phyloP scores from a whole-genome alignment of 768 basidiomycete species.

The Daedaleopsis sinensis region DNA sequence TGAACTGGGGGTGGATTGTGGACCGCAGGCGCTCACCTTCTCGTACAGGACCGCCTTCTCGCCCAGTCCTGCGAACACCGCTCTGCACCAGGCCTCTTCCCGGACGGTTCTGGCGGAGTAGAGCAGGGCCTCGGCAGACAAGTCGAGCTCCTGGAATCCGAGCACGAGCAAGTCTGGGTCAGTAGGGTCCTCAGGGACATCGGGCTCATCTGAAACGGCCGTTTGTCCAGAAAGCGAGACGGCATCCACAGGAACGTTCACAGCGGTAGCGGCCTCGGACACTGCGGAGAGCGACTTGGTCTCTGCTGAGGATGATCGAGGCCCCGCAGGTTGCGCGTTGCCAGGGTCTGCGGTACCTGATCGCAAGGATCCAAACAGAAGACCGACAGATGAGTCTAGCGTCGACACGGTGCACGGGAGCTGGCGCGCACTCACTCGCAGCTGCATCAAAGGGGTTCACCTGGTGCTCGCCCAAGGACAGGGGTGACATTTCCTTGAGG shows the following conservation, averaged over 20 bases:
- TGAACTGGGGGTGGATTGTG: neutral
- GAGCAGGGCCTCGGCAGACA: conserved; percentile 76
- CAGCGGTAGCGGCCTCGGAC: neutral
- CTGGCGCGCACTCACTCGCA: conserved; percentile 1
- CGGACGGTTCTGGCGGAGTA: conserved; percentile 63
- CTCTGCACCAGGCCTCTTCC: conserved; percentile 73
- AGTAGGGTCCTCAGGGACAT: conserved; percentile 25
- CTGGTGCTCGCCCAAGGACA: conserved; percentile 23
- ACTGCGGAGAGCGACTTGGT: neutral
- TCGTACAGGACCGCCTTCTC: conserved; percentile 64
- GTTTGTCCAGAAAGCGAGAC: conserved; percentile 10
- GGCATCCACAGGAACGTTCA: neutral
- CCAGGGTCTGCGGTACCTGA: neutral
- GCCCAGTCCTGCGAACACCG: conserved; percentile 71
- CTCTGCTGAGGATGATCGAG: neutral
- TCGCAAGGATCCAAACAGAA: neutral
- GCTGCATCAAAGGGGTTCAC: conserved; percentile 8
- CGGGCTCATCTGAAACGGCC: conserved; percentile 5
- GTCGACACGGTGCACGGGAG: neutral
- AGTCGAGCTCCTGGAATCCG: conserved; percentile 81
- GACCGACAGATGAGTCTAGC: neutral
- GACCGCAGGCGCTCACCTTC: conserved; percentile 49
- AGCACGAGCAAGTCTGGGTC: conserved; percentile 75
- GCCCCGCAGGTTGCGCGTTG: neutral
- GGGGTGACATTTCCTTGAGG: conserved; percentile 27